phyloP scores from a whole-genome alignment of 768 basidiomycete species.

The Chalciporus sphaerocephalus region DNA sequence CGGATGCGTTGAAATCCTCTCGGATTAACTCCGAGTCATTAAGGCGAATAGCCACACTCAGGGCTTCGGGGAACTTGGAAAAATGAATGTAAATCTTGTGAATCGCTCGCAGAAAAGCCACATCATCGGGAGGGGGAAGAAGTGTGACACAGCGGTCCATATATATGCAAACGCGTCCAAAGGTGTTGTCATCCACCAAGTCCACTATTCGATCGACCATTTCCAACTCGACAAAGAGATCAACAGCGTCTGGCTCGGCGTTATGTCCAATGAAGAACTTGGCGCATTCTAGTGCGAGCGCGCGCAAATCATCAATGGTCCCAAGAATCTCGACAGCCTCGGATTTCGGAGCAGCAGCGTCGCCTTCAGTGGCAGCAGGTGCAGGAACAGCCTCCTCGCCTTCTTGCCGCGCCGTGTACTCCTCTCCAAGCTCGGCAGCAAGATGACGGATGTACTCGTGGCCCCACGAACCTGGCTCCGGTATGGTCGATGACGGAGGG shows the following conservation, averaged over 20 bases:
- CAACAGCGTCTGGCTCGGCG: slow-evolving; percentile 97
- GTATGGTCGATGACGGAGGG: slow-evolving; percentile 59
- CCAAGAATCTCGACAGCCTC: slow-evolving; percentile 40
- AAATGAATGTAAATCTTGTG: slow-evolving; percentile 86
- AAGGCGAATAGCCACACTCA: slow-evolving; percentile 80
- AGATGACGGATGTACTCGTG: slow-evolving; percentile 98
- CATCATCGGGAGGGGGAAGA: slow-evolving; percentile 89
- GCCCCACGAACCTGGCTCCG: slow-evolving; percentile 96
- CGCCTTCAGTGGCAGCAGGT: slow-evolving; percentile 22
- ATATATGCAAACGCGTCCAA: slow-evolving; percentile 85
- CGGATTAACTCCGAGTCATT: slow-evolving; percentile 76
- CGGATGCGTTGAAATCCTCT: slow-evolving; percentile 85
- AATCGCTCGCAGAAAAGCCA: slow-evolving; percentile 82
- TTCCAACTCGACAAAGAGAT: slow-evolving; percentile 90
- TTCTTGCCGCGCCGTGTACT: slow-evolving; percentile 71
- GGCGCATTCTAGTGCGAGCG: slow-evolving; percentile 79
- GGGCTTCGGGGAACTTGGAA: slow-evolving; percentile 85
- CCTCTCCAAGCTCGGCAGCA: slow-evolving; percentile 93
- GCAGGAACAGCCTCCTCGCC: slow-evolving; percentile 34
- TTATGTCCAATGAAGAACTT: slow-evolving; percentile 89
- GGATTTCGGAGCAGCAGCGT: slow-evolving; percentile 26
- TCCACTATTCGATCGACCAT: slow-evolving; percentile 73
- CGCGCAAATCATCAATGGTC: slow-evolving; percentile 68
- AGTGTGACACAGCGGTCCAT: slow-evolving; percentile 93
- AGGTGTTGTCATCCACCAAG: slow-evolving; percentile 85